Base-by-base conservation (phyloP, 2,329 filamentous ascomycete genomes). In the Penicillium occitanis region DNA sequence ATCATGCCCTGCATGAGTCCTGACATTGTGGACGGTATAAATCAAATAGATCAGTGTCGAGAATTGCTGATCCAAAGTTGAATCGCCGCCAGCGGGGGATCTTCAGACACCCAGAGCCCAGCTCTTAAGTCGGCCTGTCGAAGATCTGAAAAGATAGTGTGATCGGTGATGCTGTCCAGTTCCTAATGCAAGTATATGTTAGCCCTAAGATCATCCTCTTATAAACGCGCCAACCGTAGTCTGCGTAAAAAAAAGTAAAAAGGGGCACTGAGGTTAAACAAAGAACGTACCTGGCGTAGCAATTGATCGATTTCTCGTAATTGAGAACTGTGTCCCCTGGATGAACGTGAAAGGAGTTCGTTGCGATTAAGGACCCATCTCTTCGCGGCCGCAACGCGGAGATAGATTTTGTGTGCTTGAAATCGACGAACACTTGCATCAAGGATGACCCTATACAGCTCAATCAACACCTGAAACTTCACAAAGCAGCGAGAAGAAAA, bases 21-120 rank as follows among this genome's bases (percentile, higher is more conserved):
- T 35, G 8, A n/a, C 6, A 46, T 57, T 37, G 62, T 28, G 40
- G 3, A 40, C 19, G 37, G 22, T 33, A 17, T 14, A 33, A n/a
- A 30, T 17, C 19, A 42, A 44, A 25, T 19, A 10, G 17, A 51
- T 65, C 60, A 60, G 71, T 44, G 77, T 66, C 73, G 73, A 66
- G 79, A 78, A 37, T 75, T 73, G 55, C 73, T 75, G 51, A 82
- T 79, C 79, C 80, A 83, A 40, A 73, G 72, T 28, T 78, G 80
- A 58, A 87, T 85, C 22, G 79, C 78, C 17, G 80, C 78, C 66
- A 88, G 76, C 7, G 83, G 79, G 3, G 87, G 87, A 71, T 89
- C 87, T 68, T 89, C 87, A 44, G 78, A 77, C 53, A 88, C 78
- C 86, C 87, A 89, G 76, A 88, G 87, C 46, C 85, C 84, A 69